Conservation (phyloP, 2,329 filamentous ascomycete species). For the Beauveria medogensis region DNA sequence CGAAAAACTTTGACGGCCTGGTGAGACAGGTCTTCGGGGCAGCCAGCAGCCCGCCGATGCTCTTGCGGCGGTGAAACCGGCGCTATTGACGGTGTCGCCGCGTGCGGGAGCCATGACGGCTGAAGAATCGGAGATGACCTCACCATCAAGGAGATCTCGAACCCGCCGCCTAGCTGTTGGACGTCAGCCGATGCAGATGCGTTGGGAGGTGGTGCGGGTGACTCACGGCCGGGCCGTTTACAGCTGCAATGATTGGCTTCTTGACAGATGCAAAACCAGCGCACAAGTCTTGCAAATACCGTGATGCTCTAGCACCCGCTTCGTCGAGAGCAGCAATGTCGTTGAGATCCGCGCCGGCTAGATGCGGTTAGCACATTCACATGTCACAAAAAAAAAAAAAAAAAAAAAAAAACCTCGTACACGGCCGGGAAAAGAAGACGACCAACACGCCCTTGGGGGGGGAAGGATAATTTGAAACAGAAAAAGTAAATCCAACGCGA, state of each 20-base stretch:
- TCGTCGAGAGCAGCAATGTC: slow-evolving; percentile 28
- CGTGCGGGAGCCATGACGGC: no score
- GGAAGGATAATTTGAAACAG: no score
- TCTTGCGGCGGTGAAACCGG: no score
- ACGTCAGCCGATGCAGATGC: neutral
- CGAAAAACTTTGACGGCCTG: neutral
- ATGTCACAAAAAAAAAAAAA: no score
- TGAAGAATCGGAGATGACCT: slow-evolving; percentile 13
- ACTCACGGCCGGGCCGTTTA: slow-evolving; percentile 33
- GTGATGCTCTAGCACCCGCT: slow-evolving; percentile 11
- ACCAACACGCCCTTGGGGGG: no score
- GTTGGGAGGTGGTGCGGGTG: neutral
- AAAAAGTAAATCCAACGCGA: neutral
- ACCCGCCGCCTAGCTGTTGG: slow-evolving; percentile 32
- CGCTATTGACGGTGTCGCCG: no score
- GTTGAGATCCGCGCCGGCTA: slow-evolving; percentile 28
- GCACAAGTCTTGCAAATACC: slow-evolving; percentile 23
- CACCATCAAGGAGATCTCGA: slow-evolving; percentile 32
- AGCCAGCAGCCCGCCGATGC: no score
- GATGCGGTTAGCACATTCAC: neutral
- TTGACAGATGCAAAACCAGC: neutral
- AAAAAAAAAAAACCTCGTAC: no score
- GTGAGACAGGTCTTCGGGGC: neutral
- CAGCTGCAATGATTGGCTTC: slow-evolving; percentile 34
- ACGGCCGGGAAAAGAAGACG: no score